Conservation (phyloP, 306 rosid genomes). For the Ammopiptanthus mongolicus region DNA sequence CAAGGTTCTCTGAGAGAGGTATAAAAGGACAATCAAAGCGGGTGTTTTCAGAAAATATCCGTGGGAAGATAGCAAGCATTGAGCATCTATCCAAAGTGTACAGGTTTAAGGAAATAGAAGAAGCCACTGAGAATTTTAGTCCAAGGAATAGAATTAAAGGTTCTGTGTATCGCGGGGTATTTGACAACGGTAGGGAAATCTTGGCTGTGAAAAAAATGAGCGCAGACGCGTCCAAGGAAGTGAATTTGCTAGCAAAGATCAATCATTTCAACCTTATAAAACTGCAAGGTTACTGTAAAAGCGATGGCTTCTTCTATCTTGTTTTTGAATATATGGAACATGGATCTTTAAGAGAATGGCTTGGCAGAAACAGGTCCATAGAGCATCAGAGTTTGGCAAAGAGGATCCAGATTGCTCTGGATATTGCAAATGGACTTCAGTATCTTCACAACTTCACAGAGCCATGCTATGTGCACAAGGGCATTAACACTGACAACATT, state of each 20-base stretch:
- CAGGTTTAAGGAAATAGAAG: constrained; percentile 30
- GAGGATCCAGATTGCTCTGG: constrained; percentile 71
- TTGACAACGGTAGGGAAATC: constrained; percentile 10
- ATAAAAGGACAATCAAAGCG: not conserved
- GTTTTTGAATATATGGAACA: constrained; percentile 70
- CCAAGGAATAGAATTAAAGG: constrained; percentile 41
- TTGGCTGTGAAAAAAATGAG: constrained; percentile 48
- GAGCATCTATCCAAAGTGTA: constrained; percentile 35
- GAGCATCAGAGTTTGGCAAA: constrained; percentile 40
- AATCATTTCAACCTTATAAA: constrained; percentile 65
- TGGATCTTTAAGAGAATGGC: constrained; percentile 73
- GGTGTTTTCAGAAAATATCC: constrained; percentile 23
- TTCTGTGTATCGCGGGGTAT: constrained; percentile 40
- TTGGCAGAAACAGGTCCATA: constrained; percentile 16
- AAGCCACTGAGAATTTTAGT: constrained; percentile 49
- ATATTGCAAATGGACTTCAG: constrained; percentile 68
- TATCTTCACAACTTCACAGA: constrained; percentile 81
- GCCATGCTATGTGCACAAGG: constrained; percentile 63
- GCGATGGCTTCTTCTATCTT: constrained; percentile 35
- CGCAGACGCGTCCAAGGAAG: constrained; percentile 45
- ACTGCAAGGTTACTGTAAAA: constrained; percentile 55
- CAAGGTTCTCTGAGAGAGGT: not conserved
- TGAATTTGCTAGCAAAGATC: constrained; percentile 51
- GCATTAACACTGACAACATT: constrained; percentile 45
- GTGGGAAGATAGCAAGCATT: constrained; percentile 38